Conservation (phyloP, 306 rosid species). For the Ochetophila trinervis region DNA sequence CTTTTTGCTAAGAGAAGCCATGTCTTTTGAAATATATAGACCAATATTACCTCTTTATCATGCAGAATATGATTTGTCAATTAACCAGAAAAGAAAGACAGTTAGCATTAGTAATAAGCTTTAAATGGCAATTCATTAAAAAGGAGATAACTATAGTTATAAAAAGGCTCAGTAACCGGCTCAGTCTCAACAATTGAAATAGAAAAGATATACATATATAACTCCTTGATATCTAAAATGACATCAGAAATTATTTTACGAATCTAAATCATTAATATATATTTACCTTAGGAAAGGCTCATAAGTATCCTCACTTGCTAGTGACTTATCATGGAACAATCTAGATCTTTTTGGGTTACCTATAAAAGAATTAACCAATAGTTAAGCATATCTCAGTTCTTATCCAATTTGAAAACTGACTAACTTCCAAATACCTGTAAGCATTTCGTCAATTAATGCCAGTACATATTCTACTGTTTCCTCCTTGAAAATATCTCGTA, state of each 20-base stretch:
- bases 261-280: conserved; percentile 11
- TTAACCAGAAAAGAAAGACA: too few species aligned
- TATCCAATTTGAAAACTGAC: neutral
- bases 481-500: conserved; percentile 83
- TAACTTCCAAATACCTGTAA: conserved; percentile 55
- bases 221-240: neutral
- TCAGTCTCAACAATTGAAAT: neutral
- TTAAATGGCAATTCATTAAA: too few species aligned
- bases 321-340: conserved; percentile 77
- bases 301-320: conserved; percentile 69
- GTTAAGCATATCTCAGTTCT: conserved; percentile 5
- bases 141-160: too few species aligned
- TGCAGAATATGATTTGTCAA: too few species aligned
- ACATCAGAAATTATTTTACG: neutral
- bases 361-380: conserved; percentile 33
- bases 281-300: conserved; percentile 90
- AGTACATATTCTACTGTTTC: conserved; percentile 91
- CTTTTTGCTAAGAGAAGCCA: too few species aligned
- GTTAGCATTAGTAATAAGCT: too few species aligned
- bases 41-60: too few species aligned
- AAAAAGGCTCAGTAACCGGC: too few species aligned
- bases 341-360: conserved; percentile 91
- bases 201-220: neutral
- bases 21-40: too few species aligned
- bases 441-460: conserved; percentile 88